Base-by-base conservation (phyloP, 371 early-diverging fungal species). In the Dinochytrium kinnereticum region DNA sequence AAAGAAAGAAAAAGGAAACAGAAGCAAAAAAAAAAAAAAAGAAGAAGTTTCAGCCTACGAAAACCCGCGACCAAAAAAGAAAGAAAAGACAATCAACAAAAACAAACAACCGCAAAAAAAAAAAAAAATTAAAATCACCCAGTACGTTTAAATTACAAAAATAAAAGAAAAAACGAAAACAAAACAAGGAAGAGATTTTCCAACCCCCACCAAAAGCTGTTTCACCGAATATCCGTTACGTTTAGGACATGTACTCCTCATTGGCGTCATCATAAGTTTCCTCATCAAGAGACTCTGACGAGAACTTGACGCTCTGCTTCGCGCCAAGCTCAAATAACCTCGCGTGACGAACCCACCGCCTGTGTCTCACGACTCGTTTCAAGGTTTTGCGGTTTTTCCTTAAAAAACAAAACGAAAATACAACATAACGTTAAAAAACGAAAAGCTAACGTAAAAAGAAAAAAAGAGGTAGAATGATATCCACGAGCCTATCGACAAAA, bases 271-370 rank as follows among this genome's bases (percentile, higher is more conserved):
- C 61, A 61, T 21, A 61, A 10, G n/a, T 17, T 13, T 37, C 36
- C 37, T 61, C 61, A 31, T 61, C 61, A 31, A 61, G 37, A 2
- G 61, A 61, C 10, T 61, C 61, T 10, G 10, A 21, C 28, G 66
- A 66, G 44, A 76, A 76, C 37, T 53, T 68, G 30, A 76, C 76
- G 53, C 64, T 69, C 33, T 71, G 59, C 59, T 64, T 72, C 2
- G 33, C 50, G 31, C 76, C 77, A 26, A 72, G 17, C 59, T 77
- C 77, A 59, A 53, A 77, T 34, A 77, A 53, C 59, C 77, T 57
- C 44, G 73, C 77, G 24, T 68, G 67, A 13, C 77, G 69, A 17
- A 70, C 70, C 77, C 77, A 77, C 31, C 73, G 44, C 24, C 77
- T 50, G 31, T 73, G 50, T 17, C 77, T 36, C 30, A 73, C 70